Base-by-base conservation (phyloP, 495 filamentous ascomycete species). In the Lentithecium fluviatile region DNA sequence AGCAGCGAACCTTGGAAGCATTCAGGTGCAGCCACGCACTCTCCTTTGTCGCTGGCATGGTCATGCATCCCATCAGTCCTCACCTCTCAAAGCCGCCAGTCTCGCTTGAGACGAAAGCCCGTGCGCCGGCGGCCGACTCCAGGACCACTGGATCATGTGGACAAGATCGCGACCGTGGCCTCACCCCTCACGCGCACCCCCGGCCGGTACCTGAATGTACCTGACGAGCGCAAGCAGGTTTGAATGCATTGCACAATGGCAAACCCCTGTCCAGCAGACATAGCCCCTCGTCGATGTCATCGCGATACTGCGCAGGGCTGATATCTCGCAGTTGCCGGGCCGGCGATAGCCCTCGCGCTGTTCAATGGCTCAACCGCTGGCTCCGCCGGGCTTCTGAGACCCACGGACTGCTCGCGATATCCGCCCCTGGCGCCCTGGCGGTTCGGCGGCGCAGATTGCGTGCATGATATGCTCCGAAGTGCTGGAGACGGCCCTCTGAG, bases 151-250 rank as follows among this genome's bases (percentile, higher is more conserved):
- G n/a, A n/a, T n/a, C n/a, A n/a, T n/a, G n/a, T n/a, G n/a, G n/a
- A n/a, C n/a, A n/a, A n/a, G n/a, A n/a, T n/a, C 19, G 17, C 20
- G 24, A 23, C 45, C 10, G 24, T 36, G n/a, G 6, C 50, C 32
- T 19, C 50, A 52, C 24, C 29, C 10, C 29, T 10, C 29, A n/a
- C 29, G 3, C 29, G 3, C 29, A 32, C 29, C 29, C 10, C 29
- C 29, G 36, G 60, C 7, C 43, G 51, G 60, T 63, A 57, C 60
- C 60, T 63, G 60, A 56, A 63, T 57, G 60, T 63, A 42, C 60
- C 60, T 63, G 52, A 52, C 15, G 25, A 15, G 23, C 38, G 38
- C 36, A 3, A 47, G 12, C 34, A 21, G 58, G 26, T 36, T 24
- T 52, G 47, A 45, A n/a, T 29, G 32, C 40, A 19, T 52, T 45